Evolutionary conservation across 306 rosid species (phyloP).

Genomic region (Macrotyloma uniflorum): DNA sequence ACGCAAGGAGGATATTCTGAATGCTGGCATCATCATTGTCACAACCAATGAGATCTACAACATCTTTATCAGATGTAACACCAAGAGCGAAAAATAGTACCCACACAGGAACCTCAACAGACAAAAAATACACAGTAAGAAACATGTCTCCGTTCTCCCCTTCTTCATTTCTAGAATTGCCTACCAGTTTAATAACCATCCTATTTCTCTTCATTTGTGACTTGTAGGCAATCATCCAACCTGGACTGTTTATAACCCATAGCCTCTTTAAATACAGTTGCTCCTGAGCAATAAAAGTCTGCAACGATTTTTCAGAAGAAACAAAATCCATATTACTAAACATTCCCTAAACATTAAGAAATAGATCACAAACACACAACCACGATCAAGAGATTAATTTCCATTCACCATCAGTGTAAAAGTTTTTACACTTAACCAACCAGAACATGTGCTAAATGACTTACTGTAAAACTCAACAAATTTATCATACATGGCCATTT

Average conservation of each 20-base stretch:
- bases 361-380: background rate
- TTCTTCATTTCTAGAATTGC: conserved; percentile 56
- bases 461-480: background rate
- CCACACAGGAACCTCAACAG: conserved; percentile 86
- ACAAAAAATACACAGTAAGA: conserved; percentile 72
- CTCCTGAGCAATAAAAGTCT: conserved; percentile 96
- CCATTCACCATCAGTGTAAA: background rate
- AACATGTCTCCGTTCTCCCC: conserved; percentile 66
- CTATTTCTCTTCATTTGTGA: conserved; percentile 80
- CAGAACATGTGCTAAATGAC: background rate
- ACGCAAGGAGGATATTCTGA: conserved; percentile 70
- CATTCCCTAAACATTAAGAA: background rate
- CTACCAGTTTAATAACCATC: conserved; percentile 65
- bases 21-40: conserved; percentile 57
- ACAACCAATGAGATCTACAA: conserved; percentile 73
- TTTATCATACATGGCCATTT: too few relatives aligned
- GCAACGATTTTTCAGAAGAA: conserved; percentile 40
- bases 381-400: background rate
- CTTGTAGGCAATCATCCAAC: conserved; percentile 68
- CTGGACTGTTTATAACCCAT: conserved; percentile 65
- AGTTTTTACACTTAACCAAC: background rate
- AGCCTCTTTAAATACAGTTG: conserved; percentile 75
- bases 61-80: conserved; percentile 76
- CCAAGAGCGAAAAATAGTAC: conserved; percentile 83
- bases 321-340: background rate